phyloP scores from a whole-genome alignment of 2,329 filamentous ascomycete species.

The Xylaria sp. region DNA sequence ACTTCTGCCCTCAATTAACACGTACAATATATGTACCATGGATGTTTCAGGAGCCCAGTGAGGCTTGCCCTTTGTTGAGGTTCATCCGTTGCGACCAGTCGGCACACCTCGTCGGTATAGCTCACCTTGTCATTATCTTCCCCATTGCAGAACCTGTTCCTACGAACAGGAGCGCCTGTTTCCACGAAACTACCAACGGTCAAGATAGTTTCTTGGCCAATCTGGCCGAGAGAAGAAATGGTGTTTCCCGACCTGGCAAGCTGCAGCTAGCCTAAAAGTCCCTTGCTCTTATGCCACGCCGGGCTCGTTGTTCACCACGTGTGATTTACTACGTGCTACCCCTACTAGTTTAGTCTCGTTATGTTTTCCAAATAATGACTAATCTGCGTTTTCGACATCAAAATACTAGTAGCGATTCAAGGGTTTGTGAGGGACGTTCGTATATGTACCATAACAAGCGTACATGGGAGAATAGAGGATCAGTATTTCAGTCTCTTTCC shows the following conservation, averaged over 20 bases:
- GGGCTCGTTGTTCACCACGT: background rate
- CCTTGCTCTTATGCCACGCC: conserved; percentile 5
- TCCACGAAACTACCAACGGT: background rate
- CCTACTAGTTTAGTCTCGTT: background rate
- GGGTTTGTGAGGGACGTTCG: background rate
- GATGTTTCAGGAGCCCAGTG: background rate
- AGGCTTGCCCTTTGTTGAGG: background rate
- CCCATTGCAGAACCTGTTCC: background rate
- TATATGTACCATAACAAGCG: background rate
- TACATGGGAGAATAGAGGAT: background rate
- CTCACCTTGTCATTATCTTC: background rate
- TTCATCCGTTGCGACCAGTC: background rate
- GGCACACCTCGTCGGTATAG: background rate
- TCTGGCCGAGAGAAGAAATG: conserved; percentile 2
- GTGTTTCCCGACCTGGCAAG: conserved; percentile 6
- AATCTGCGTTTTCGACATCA: background rate
- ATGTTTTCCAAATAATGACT: conserved; percentile 5
- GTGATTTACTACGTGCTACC: conserved; percentile 6
- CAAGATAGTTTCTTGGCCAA: conserved; percentile 12
- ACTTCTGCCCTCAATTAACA: background rate
- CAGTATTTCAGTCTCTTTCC: background rate
- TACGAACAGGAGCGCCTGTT: background rate
- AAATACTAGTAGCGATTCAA: background rate
- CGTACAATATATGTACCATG: background rate
- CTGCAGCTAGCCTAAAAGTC: conserved; percentile 12